Conservation (phyloP, 2,329 filamentous ascomycete genomes). For the Torrubiella hemipterigena region DNA sequence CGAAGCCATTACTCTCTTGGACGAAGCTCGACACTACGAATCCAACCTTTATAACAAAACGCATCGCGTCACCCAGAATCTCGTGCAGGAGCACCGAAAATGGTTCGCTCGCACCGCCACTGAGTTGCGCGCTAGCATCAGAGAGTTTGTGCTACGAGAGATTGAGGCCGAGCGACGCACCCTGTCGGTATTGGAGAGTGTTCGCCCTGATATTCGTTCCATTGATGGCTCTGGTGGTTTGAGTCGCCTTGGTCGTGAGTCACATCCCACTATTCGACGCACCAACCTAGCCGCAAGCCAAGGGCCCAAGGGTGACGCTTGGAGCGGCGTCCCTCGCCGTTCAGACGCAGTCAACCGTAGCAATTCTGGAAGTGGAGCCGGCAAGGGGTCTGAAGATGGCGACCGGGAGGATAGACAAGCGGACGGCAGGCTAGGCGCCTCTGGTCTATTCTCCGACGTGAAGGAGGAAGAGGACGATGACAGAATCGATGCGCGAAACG, state of each 20-base stretch:
- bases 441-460: no score
- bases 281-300: constrained; percentile 75
- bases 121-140: constrained; percentile 73
- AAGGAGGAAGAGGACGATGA: constrained; percentile 84
- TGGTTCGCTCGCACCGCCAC: constrained; percentile 82
- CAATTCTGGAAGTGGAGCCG: constrained; percentile 59
- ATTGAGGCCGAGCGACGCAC: constrained; percentile 93
- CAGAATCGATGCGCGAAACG: constrained; percentile 87
- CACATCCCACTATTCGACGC: constrained; percentile 64
- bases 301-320: constrained; percentile 94
- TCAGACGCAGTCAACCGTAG: constrained; percentile 69
- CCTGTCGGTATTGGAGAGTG: constrained; percentile 82
- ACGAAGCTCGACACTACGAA: constrained; percentile 78
- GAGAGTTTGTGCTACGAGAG: constrained; percentile 87
- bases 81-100: constrained; percentile 75
- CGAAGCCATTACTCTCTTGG: constrained; percentile 83
- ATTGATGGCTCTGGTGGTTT: constrained; percentile 88
- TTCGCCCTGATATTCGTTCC: constrained; percentile 81
- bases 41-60: constrained; percentile 75
- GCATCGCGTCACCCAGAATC: constrained; percentile 75
- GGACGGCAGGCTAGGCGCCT: constrained; percentile 36
- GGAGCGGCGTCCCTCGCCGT: constrained; percentile 84
- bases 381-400: constrained; percentile 51
- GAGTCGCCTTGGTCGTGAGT: constrained; percentile 77
- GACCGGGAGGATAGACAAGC: constrained; percentile 31